A percentile compares a stretch with the other conserved stretches of the same genome.
Evolutionary conservation across 106 monocot species (phyloP).

Genomic region (Posidonia australis): DNA sequence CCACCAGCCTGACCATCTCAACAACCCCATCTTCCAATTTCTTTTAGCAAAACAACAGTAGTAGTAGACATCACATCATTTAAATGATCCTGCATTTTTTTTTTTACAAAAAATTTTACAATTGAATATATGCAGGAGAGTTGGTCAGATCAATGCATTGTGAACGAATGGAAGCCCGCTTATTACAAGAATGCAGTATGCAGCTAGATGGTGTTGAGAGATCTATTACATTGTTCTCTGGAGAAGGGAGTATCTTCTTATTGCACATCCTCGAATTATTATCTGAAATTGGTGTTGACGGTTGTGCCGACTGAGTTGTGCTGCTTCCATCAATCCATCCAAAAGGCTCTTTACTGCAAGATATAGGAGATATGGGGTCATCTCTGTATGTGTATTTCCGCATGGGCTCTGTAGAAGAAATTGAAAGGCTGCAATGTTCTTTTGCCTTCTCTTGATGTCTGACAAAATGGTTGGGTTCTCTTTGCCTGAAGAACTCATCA

Average conservation of each 20-base stretch:
- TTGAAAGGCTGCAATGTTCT: not conserved
- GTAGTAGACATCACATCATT: too few species aligned
- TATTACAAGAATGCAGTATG: constrained; percentile 9
- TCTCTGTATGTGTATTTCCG: too few species aligned
- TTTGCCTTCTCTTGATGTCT: not conserved
- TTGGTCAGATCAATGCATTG: constrained; percentile 61
- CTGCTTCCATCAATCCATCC: not conserved
- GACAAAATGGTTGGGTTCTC: not conserved
- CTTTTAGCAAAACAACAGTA: too few species aligned
- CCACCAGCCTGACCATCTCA: too few species aligned
- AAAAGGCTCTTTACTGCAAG: not conserved
- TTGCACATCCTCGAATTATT: constrained; percentile 7
- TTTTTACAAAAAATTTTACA: constrained; percentile 17
- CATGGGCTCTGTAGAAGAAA: too few species aligned
- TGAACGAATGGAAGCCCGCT: constrained; percentile 3
- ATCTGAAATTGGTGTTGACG: constrained; percentile 12
- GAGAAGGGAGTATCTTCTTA: constrained; percentile 7
- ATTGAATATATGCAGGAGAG: constrained; percentile 47
- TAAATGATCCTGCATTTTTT: not conserved
- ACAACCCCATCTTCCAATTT: too few species aligned
- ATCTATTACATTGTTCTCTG: constrained; percentile 38
- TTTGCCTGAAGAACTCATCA: not conserved
- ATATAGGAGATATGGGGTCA: too few species aligned
- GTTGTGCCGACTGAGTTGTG: not conserved
- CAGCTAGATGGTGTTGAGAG: constrained; percentile 46